Base-by-base conservation (phyloP, 306 rosid species). In the Boehmeria nivea region DNA sequence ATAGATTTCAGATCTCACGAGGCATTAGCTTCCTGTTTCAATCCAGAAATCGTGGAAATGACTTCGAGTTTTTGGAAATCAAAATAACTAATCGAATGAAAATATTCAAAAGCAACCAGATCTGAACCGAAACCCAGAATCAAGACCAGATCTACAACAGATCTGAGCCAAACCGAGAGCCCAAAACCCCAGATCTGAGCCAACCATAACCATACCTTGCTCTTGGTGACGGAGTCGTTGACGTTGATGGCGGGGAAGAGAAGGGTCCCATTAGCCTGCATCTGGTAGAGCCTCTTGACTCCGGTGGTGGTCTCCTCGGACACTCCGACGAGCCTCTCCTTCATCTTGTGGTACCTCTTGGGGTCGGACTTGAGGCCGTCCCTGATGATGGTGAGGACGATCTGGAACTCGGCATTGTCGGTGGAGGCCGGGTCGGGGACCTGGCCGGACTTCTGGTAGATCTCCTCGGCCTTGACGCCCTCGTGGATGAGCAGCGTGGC, bases 241-340 rank as follows among this genome's bases (percentile, higher is more conserved):
- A 91, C 99, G 54, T 91, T 91, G 49, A 91, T 91, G 37, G 99
- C 99, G 6, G 99, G 87, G 77, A 91, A 91, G 77, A 91, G 56
- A 60, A 91, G 63, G 0, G 86, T 16, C 5, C 95, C 95, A 59
- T 65, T 85, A 17, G 61, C 71, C 69, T 91, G 89, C 99, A 87
- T 91, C 82, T 91, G 99, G 53, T 87, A 91, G 11, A 91, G 73
- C 74, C 95, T 91, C 86, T 91, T 87, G n/a, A 91, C 99, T 15
- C 99, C 99, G 12, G 99, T 91, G 50, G 99, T 91, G 44, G 99
- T 91, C 69, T 91, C 99, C 72, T 91, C 99, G 0, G 95, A 91
- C 4, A 91, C 99, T 18, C 99, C 99, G 0, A 91, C 99, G 11
- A 91, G 43, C 23, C 96, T 82, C 20, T 73, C 74, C 77, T 84